These are phyloP conservation scores for Syzygium oleosum DNA, from an alignment of 345 rosid species.

Conservation along the genomic window DNA sequence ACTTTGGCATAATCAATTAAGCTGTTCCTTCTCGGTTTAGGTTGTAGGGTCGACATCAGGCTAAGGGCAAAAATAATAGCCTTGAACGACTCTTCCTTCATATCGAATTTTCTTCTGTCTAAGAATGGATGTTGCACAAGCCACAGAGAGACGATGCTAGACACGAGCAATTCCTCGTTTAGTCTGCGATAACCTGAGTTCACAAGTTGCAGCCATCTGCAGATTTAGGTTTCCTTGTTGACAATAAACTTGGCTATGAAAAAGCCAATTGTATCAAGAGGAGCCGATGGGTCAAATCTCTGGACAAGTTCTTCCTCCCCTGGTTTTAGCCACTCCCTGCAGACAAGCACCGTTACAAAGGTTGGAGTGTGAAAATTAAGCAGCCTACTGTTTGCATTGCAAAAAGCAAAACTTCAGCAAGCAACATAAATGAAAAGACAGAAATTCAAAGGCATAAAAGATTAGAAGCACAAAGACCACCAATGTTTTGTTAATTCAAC, in stretches of 20 bases:
- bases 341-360: not conserved
- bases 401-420: not conserved
- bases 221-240: constrained; percentile 10
- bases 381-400: not conserved
- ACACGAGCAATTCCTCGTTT: not conserved
- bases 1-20: not conserved
- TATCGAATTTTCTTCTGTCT: not conserved
- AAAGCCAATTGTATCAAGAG: constrained; percentile 89
- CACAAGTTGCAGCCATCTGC: not conserved
- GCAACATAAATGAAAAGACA: not conserved
- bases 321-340: constrained; percentile 91
- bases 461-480: not conserved
- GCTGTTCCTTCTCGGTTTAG: not conserved
- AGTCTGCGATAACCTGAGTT: not conserved
- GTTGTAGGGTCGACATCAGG: not conserved
- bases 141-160: not conserved
- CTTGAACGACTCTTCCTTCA: not conserved
- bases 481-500: not conserved
- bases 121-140: not conserved
- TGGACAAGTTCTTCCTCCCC: constrained; percentile 90
- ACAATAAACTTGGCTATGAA: constrained; percentile 85
- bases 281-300: constrained; percentile 84
- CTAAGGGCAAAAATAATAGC: not conserved
- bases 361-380: not conserved
- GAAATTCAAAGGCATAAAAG: not conserved